These are phyloP conservation scores for Papiliotrema flavescens DNA, from an alignment of 1,284 basidiomycete species.

Conservation along the genomic window DNA sequence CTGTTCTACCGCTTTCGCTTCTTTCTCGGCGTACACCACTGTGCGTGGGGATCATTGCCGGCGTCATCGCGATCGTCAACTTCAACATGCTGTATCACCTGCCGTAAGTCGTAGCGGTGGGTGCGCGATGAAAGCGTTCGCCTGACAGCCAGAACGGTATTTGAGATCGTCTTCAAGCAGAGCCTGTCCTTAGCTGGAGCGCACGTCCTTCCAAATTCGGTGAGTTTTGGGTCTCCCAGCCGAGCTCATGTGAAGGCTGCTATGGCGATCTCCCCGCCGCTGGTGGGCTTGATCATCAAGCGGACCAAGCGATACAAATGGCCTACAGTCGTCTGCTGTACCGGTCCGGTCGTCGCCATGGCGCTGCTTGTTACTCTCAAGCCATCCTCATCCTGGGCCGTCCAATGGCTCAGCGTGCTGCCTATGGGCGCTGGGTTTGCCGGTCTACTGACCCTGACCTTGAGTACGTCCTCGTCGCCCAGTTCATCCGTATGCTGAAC, in stretches of 20 bases:
- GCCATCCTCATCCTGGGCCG: constrained; percentile 7
- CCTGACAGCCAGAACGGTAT: constrained; percentile 15
- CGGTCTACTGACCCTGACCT: constrained; percentile 21
- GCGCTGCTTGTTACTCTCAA: constrained; percentile 12
- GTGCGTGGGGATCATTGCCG: constrained; percentile 27
- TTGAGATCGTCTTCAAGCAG: constrained; percentile 27
- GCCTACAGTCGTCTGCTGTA: constrained; percentile 18
- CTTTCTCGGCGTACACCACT: constrained; percentile 18
- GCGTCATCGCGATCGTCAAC: constrained; percentile 28
- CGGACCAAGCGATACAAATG: constrained; percentile 23
- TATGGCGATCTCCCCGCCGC: constrained; percentile 25
- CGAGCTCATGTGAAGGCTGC: neutral
- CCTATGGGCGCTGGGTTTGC: constrained; percentile 30
- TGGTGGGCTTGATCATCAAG: constrained; percentile 22
- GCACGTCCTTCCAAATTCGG: constrained; percentile 27
- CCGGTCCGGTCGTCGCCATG: constrained; percentile 29
- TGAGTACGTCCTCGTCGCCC: constrained; percentile 11
- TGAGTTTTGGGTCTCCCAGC: neutral
- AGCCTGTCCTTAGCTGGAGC: constrained; percentile 19
- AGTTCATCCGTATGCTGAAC: neutral
- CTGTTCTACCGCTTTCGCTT: constrained; percentile 27
- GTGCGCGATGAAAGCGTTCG: neutral
- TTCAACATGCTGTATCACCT: constrained; percentile 36
- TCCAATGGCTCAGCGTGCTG: constrained; percentile 26
- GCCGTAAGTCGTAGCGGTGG: constrained; percentile 8